phyloP scores from a whole-genome alignment of 116 monocot species.

The Thalassia testudinum region DNA sequence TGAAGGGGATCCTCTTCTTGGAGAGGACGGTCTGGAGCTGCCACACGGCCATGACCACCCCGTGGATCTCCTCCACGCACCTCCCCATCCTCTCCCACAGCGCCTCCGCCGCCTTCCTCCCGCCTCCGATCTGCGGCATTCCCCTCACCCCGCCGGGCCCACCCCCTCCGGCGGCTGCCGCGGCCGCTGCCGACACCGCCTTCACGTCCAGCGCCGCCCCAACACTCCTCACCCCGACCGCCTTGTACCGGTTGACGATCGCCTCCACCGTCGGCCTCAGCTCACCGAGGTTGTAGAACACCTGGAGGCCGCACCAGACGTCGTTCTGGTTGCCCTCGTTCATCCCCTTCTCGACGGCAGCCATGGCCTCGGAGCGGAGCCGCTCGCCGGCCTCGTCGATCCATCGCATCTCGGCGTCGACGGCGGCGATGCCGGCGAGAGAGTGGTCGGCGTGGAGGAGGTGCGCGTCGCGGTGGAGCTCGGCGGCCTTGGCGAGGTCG shows the following conservation, averaged over 20 bases:
- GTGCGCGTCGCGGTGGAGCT: constrained; percentile 76
- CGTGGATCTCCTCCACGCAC: constrained; percentile 82
- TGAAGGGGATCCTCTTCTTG: constrained; percentile 86
- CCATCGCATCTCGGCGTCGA: constrained; percentile 81
- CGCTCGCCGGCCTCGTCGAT: constrained; percentile 37
- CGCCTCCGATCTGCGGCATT: constrained; percentile 77
- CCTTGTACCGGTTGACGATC: constrained; percentile 58
- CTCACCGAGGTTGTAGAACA: constrained; percentile 94
- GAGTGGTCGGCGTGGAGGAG: constrained; percentile 56
- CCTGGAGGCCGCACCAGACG: constrained; percentile 89
- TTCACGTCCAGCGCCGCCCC: constrained; percentile 77
- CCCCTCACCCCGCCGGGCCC: constrained; percentile 74
- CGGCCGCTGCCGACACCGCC: constrained; percentile 48
- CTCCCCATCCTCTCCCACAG: constrained; percentile 89
- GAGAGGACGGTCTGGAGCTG: constrained; percentile 78
- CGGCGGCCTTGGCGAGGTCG: constrained; percentile 83
- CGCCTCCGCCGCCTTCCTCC: constrained; percentile 63
- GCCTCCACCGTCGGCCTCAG: constrained; percentile 59
- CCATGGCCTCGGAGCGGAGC: constrained; percentile 64
- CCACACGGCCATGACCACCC: constrained; percentile 72
- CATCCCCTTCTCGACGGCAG: constrained; percentile 78
- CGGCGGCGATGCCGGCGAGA: constrained; percentile 52
- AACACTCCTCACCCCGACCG: constrained; percentile 59
- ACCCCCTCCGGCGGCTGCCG: constrained; percentile 16
- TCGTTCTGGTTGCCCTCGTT: constrained; percentile 86